Evolutionary conservation across 768 basidiomycete species (phyloP).

Genomic region (Galerina marginata): DNA sequence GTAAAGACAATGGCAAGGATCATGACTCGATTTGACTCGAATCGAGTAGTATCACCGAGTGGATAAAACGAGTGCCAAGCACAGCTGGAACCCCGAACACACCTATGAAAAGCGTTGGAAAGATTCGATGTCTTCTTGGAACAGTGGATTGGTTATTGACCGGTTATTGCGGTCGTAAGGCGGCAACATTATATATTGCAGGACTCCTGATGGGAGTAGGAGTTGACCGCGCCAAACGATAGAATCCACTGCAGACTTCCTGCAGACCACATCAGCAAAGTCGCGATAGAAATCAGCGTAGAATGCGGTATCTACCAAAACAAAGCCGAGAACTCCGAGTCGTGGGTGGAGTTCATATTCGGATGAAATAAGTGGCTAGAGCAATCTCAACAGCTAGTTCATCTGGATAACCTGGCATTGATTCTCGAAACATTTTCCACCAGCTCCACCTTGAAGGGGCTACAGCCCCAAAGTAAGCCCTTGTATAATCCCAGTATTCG

Average conservation of each 20-base stretch:
- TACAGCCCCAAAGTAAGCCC: conserved; percentile 4
- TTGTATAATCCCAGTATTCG: conserved; percentile 27
- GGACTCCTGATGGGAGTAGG: too few relatives aligned
- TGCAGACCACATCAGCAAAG: too few relatives aligned
- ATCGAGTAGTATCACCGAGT: background rate
- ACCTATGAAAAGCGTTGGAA: too few relatives aligned
- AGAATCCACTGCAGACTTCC: too few relatives aligned
- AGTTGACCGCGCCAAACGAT: too few relatives aligned
- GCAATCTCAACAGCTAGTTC: conserved; percentile 12
- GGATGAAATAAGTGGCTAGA: background rate
- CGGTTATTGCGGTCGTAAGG: too few relatives aligned
- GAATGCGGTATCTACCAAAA: background rate
- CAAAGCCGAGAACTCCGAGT: background rate
- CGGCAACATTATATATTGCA: too few relatives aligned
- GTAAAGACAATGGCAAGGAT: background rate
- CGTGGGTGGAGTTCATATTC: background rate
- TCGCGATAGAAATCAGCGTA: too few relatives aligned
- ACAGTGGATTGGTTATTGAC: too few relatives aligned
- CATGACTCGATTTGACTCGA: background rate
- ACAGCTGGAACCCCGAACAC: too few relatives aligned
- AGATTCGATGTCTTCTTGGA: too few relatives aligned
- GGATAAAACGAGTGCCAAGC: too few relatives aligned
- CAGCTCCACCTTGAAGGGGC: background rate
- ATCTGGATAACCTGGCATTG: conserved; percentile 13
- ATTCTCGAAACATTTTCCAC: conserved; percentile 8